Base-by-base conservation (phyloP, 2,329 filamentous ascomycete genomes). In the Fusarium pseudonygamai region DNA sequence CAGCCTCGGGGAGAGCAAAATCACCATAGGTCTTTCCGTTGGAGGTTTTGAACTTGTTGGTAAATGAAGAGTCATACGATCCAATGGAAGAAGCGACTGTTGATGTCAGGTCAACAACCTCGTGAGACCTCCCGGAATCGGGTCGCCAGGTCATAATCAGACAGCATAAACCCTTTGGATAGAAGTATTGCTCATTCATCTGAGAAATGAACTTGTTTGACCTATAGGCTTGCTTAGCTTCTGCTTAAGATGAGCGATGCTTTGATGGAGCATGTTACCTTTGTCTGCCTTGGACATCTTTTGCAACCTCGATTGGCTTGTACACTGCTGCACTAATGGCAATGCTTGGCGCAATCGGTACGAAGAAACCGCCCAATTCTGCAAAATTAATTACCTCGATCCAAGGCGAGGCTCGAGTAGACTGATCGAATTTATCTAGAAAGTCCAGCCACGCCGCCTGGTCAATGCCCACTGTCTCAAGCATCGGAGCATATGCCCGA, bases 141-240 rank as follows among this genome's bases (percentile, higher is more conserved):
- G 86, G 85, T 58, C 86, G 86, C 80, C 83, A 89, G 3, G 86
- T 86, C 80, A 91, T 85, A 42, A 92, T 82, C 26, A 82, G 45
- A 7, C 76, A 79, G 18, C 86, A 88, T 1, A 91, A 82, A 0
- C 89, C 89, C 5, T 84, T 84, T 0, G 89, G 89, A 52, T 83
- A 84, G 78, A 91, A 92, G 66, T 89, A 85, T 7, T 87, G 82
- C 15, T 67, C 63, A 6, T 67, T 67, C 16, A 67, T 59, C 18
- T 61, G 42, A 2, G 63, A 16, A 7, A 67, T 11, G 32, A 67
- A 67, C 46, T 67, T 60, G 28, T 67, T 67, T 12, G 64, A 52
- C 20, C 64, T 26, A 18, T 3, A 1, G 1, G 6, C 5, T 6
- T 5, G 4, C 24, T 67, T 3, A 67, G 63, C 4, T 20, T n/a